Base-by-base conservation (phyloP, 2,329 filamentous ascomycete species). In the Coccinonectria pachysandricola region DNA sequence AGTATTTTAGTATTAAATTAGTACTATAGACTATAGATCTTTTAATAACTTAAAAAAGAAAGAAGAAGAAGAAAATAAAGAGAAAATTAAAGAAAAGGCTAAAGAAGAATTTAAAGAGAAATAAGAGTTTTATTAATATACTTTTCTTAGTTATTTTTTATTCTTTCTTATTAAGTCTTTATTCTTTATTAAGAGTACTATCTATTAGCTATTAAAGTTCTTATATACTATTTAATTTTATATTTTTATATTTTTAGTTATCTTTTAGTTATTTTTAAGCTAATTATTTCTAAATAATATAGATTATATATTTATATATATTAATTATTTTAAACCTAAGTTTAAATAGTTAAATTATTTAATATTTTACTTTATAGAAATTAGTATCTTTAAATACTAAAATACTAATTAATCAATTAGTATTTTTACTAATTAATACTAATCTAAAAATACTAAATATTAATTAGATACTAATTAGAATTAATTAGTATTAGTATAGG, bases 291-390 rank as follows among this genome's bases (percentile, higher is more conserved):
- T 12, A 19, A 18, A 14, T 15, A 10, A 14, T 14, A 8, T 21
- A 21, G 9, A n/a, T 24, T 24, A 12, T 17, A 8, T 17, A 15
- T 23, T 20, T 19, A 15, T 20, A 18, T 24, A 19, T 19, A 17
- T 23, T 28, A 19, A 29, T 24, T 13, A 29, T 20, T 12, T 29
- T 15, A 29, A 19, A 25, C 21, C 12, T 29, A 13, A 13, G 13
- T 25, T 21, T 16, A 24, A 13, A 21, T 25, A 21, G 25, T 19
- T 29, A 19, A 18, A 15, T 25, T 16, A 21, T 19, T 19, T 19
- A n/a, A 26, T 26, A 18, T 19, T 26, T 19, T 19, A 19, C 7
- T 19, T 19, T 19, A 19, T 19, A 19, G 7, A 12, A 12, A 12
- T 12, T 12, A 21, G 22, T 21, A 23, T 17, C 14, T 21, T 11